Evolutionary conservation across 805 yeast genomes (phyloP).

Genomic region (Saturnispora ahearnii): DNA sequence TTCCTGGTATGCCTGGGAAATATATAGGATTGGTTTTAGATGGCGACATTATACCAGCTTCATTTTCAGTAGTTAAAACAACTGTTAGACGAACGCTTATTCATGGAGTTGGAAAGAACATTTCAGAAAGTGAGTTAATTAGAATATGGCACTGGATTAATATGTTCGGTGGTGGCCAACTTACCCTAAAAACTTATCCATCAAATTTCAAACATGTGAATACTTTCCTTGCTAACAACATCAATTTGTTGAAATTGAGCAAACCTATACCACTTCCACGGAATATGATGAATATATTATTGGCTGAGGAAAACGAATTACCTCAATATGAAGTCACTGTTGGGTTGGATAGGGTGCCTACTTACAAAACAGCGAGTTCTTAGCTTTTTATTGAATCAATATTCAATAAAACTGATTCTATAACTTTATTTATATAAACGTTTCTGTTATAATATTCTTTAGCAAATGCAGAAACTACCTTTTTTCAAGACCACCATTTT

Average conservation of each 20-base stretch:
- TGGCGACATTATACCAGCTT: background rate
- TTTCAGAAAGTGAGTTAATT: background rate
- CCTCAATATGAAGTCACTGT: background rate
- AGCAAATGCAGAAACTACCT: background rate
- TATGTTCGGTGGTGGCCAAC: slow-evolving; percentile 1
- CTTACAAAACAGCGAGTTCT: background rate
- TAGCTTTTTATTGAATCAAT: background rate
- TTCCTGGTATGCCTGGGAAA: slow-evolving; percentile 1
- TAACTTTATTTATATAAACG: background rate
- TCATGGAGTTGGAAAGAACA: slow-evolving; percentile 3
- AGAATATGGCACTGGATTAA: slow-evolving; percentile 2
- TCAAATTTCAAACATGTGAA: slow-evolving; percentile 1
- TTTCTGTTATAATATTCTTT: background rate
- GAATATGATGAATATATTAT: background rate
- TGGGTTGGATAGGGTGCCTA: background rate
- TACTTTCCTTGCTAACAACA: background rate
- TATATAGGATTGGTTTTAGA: slow-evolving; percentile 3
- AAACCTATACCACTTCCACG: background rate
- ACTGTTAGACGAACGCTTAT: slow-evolving; percentile 2
- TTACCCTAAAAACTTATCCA: slow-evolving; percentile 1
- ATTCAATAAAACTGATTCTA: background rate
- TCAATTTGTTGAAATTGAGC: background rate
- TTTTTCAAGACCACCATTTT: slow-evolving; percentile 1
- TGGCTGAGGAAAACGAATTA: background rate
- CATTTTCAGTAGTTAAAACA: background rate